Percentiles rank a stretch among this genome's conserved stretches.
These are phyloP conservation scores for Bipolaris cookei DNA, from an alignment of 2,329 filamentous ascomycete genomes.

Conservation along the genomic window DNA sequence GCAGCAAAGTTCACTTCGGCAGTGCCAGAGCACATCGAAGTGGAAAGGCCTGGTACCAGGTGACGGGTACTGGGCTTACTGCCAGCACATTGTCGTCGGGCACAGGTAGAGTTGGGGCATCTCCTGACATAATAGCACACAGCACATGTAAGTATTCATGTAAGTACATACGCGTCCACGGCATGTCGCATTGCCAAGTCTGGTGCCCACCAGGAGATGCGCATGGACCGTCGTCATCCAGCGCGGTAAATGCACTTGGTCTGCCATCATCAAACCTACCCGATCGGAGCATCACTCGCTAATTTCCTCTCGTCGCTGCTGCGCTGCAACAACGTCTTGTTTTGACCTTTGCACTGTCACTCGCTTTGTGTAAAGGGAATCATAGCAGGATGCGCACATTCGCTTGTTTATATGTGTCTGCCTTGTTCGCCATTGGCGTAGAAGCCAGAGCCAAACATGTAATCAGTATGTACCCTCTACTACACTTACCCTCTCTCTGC, in stretches of 20 bases:
- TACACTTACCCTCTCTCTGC: not conserved
- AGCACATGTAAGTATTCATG: too few relatives aligned
- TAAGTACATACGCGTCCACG: not conserved
- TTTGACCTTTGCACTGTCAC: constrained; percentile 25
- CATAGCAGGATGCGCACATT: constrained; percentile 32
- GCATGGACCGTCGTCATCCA: constrained; percentile 12
- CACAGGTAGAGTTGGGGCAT: constrained; percentile 21
- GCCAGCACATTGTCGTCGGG: constrained; percentile 22
- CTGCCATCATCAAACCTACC: constrained; percentile 13
- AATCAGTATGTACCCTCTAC: too few relatives aligned
- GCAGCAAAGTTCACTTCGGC: constrained; percentile 1
- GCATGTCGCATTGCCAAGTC: not conserved
- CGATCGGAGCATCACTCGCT: constrained; percentile 11
- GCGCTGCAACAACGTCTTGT: constrained; percentile 13
- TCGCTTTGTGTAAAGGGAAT: constrained; percentile 27
- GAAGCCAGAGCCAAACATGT: not conserved
- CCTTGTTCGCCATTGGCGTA: constrained; percentile 24
- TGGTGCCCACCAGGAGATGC: constrained; percentile 1
- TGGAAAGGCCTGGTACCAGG: not conserved
- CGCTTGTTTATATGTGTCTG: constrained; percentile 24
- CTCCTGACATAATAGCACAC: constrained; percentile 4
- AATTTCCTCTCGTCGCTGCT: constrained; percentile 8
- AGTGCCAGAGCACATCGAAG: not conserved
- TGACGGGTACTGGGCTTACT: constrained; percentile 3
- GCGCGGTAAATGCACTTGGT: constrained; percentile 2